phyloP scores from a whole-genome alignment of 345 rosid species.

The Eucalyptus urophylla region DNA sequence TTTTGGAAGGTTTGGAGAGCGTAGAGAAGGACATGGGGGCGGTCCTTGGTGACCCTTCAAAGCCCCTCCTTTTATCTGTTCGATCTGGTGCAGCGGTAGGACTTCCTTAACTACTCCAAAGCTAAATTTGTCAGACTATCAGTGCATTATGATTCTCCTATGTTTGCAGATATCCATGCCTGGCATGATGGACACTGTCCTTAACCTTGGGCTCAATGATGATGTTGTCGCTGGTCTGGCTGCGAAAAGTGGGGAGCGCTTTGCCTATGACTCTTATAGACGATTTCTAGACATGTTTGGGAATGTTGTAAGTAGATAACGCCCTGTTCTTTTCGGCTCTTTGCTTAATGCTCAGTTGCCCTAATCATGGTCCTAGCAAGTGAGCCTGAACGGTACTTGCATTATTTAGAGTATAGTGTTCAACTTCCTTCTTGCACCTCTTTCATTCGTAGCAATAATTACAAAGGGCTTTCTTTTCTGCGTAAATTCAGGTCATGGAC shows the following conservation, averaged over 20 bases:
- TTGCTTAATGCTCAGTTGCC: not conserved
- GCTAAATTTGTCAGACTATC: not conserved
- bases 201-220: conserved; percentile 88
- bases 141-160: not conserved
- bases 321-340: not conserved
- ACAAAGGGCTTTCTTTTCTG: not conserved
- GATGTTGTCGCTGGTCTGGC: conserved; percentile 70
- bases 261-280: conserved; percentile 82
- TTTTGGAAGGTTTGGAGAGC: conserved; percentile 37
- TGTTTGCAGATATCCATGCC: conserved; percentile 75
- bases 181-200: conserved; percentile 99
- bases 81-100: conserved; percentile 99
- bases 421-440: not conserved
- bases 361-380: not conserved
- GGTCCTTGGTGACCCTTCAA: conserved; percentile 62
- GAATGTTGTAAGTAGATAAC: conserved; percentile 56
- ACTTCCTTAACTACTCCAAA: not conserved
- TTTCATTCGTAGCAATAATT: not conserved
- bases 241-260: conserved; percentile 79
- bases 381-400: not conserved
- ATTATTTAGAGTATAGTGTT: not conserved
- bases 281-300: conserved; percentile 99
- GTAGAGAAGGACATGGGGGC: conserved; percentile 85
- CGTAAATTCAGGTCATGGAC: conserved; percentile 53
- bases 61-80: conserved; percentile 91